Evolutionary conservation across 2,329 filamentous ascomycete genomes (phyloP), one percentile per base, ranked within the genome.

Genomic region (Pseudogymnoascus sp.): DNA sequence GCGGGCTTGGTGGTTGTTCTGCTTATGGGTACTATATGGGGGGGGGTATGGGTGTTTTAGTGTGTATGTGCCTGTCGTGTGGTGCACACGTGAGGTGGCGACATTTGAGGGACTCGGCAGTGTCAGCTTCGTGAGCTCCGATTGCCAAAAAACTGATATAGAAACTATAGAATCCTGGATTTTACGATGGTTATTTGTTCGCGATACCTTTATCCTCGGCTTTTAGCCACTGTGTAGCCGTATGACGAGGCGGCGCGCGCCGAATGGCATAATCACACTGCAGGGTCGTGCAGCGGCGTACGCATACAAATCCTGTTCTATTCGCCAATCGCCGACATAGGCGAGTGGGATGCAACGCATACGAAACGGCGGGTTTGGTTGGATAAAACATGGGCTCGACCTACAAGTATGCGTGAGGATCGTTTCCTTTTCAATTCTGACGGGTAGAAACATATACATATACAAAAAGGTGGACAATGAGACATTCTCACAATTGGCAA

Each of bases 191-290:
- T 50, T 16, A 6, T 8, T 8, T 9, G 11, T 12, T 9, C 18
- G 32, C 18, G 30, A 18, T 18, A 18, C 3, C 6, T 7, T 20
- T 32, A 32, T 54, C n/a, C 18, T 8, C 28, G 11, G 22, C n/a
- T 18, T 18, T 6, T 32, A 7, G 28, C 28, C n/a, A 32, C 47
- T 32, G 8, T 18, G 30, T 2, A 12, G n/a, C 47, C 9, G 47
- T 54, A 54, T 54, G 47, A 54, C 47, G 47, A 54, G n/a, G 47
- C 47, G 47, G 28, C 47, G 47, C 32, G 47, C 11, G 47, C 28
- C 6, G 47, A 4, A 54, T 54, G 28, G 47, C 47, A 54, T 54
- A 54, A 54, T 54, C 47, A 54, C 47, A 54, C 47, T 54, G 47
- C 47, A 54, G n/a, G 25, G 5, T 11, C 47, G 12, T 54, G 47